Evolutionary conservation across 345 rosid species (phyloP).

Genomic region (Citrus maxima): DNA sequence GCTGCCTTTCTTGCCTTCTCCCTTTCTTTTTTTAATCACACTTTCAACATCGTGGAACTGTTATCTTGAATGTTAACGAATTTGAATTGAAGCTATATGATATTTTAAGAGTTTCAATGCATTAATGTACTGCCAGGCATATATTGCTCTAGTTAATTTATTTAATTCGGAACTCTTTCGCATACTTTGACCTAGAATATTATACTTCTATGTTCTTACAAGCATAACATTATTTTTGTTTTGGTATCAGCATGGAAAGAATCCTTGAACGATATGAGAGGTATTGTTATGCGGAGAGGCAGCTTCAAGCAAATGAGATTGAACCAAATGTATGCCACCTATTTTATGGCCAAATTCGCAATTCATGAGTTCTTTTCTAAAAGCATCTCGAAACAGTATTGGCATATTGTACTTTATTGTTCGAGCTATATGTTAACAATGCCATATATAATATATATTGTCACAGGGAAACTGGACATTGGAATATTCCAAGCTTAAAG

Average conservation of each 20-base stretch:
- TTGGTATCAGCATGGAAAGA: slow-evolving; percentile 77
- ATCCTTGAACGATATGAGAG: slow-evolving; percentile 92
- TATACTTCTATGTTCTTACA: not conserved
- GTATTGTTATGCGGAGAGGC: slow-evolving; percentile 73
- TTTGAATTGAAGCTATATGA: not conserved
- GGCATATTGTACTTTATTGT: not conserved
- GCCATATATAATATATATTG: not conserved
- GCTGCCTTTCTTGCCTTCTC: too few species aligned
- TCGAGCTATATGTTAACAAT: not conserved
- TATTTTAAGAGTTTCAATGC: not conserved
- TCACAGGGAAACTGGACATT: slow-evolving; percentile 74
- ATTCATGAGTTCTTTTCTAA: not conserved
- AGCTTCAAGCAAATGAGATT: slow-evolving; percentile 38
- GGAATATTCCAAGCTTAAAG: slow-evolving; percentile 89
- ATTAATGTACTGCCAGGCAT: not conserved
- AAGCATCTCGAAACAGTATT: too few species aligned
- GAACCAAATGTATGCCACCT: slow-evolving; percentile 41
- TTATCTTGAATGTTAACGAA: not conserved
- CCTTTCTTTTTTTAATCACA: too few species aligned
- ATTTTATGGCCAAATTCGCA: not conserved
- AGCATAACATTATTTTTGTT: not conserved
- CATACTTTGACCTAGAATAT: not conserved
- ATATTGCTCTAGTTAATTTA: not conserved
- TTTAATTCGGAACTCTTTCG: not conserved
- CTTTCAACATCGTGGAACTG: not conserved